These are phyloP conservation scores for Cadophora malorum DNA, from an alignment of 2,329 filamentous ascomycete species.

Conservation along the genomic window DNA sequence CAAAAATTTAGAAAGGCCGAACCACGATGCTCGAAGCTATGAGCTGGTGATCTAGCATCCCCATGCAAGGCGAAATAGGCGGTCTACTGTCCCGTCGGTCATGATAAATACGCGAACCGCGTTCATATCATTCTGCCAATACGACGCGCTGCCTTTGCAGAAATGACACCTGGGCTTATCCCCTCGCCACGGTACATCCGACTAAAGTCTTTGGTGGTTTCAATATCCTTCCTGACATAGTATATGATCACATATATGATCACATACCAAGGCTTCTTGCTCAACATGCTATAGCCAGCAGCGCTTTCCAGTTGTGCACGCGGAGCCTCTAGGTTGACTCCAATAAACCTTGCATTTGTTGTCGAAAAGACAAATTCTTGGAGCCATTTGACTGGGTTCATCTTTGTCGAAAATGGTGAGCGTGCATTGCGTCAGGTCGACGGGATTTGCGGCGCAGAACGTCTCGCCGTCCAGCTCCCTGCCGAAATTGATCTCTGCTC, in stretches of 20 bases:
- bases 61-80: too few relatives aligned
- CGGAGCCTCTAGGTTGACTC: not conserved
- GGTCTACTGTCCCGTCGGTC: too few relatives aligned
- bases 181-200: not conserved
- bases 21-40: too few relatives aligned
- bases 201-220: not conserved
- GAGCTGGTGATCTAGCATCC: too few relatives aligned
- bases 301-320: not conserved
- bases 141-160: too few relatives aligned
- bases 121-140: too few relatives aligned
- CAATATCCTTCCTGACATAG: not conserved
- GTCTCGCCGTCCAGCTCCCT: too few relatives aligned
- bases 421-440: not conserved
- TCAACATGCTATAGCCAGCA: not conserved
- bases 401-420: constrained; percentile 4
- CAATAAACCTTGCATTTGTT: not conserved
- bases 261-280: not conserved
- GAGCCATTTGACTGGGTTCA: not conserved
- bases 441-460: too few relatives aligned
- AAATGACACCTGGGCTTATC: too few relatives aligned
- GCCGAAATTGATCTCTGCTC: not conserved
- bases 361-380: not conserved
- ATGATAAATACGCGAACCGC: too few relatives aligned
- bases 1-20: too few relatives aligned
- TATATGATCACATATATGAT: not conserved